Percentiles rank a stretch among this genome's conserved stretches.
Evolutionary conservation across 1,284 basidiomycete species (phyloP).

Genomic region (Quambalaria eucalypti): DNA sequence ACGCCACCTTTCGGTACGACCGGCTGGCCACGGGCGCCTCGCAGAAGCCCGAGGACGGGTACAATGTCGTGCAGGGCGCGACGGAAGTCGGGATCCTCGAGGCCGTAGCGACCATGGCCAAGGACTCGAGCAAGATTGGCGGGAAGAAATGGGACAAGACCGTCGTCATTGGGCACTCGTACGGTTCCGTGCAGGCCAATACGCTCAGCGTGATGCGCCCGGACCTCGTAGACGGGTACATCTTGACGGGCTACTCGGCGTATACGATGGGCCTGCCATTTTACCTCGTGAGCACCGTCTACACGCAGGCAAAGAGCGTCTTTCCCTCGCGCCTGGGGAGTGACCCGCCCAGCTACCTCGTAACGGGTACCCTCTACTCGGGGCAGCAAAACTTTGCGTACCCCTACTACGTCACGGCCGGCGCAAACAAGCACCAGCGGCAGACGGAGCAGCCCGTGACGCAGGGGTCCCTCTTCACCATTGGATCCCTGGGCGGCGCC

Average conservation of each 20-base stretch:
- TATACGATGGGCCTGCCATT: slow-evolving; percentile 4
- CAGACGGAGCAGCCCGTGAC: slow-evolving; percentile 10
- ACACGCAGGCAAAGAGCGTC: slow-evolving; percentile 6
- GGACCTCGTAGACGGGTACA: slow-evolving; percentile 10
- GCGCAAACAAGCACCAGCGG: slow-evolving; percentile 1
- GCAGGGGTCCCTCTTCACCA: slow-evolving; percentile 12
- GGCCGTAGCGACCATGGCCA: slow-evolving; percentile 4
- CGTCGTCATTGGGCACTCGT: slow-evolving; percentile 12
- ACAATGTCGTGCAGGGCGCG: slow-evolving; percentile 8
- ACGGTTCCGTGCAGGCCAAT: slow-evolving; percentile 11
- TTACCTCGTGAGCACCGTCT: slow-evolving; percentile 6
- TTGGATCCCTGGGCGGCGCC: slow-evolving; percentile 4
- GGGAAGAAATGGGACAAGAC: slow-evolving; percentile 8
- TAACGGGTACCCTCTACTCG: slow-evolving; percentile 6
- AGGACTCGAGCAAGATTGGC: slow-evolving; percentile 10
- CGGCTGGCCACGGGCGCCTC: slow-evolving; percentile 9
- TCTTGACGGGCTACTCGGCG: slow-evolving; percentile 13
- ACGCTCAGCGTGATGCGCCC: slow-evolving; percentile 1
- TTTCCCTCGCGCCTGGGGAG: slow-evolving; percentile 5
- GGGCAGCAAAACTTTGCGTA: slow-evolving; percentile 8
- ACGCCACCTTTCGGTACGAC: slow-evolving; percentile 13
- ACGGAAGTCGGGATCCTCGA: slow-evolving; percentile 13
- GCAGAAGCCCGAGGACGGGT: slow-evolving; percentile 9
- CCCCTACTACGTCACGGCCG: slow-evolving; percentile 5
- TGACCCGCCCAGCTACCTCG: slow-evolving; percentile 5